Evolutionary conservation across 345 rosid species (phyloP), one percentile per base, ranked within the genome.

Genomic region (Anacardium occidentale): DNA sequence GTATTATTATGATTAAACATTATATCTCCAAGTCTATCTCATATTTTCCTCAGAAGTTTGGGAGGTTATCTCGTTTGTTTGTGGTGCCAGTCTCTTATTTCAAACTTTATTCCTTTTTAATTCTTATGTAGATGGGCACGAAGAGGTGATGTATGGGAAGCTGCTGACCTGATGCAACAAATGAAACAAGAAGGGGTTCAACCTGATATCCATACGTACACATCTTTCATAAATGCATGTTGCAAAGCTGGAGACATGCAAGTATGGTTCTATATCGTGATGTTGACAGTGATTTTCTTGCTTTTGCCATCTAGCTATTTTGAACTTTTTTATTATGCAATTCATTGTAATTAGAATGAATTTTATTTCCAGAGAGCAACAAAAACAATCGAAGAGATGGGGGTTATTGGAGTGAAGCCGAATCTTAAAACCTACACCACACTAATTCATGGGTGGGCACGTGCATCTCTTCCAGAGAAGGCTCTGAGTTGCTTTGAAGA

Each of bases 101-200:
- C 42, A 37, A 37, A 13, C 22, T 14, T 29, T 51, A 15, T 26
- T 67, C 53, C 34, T n/a, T 29, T 56, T 56, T 21, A n/a, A 63
- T 59, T 48, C 25, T 42, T 44, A 0, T 73, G 40, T 71, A 94
- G 99, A 85, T 94, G 98, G 99, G 96, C 99, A 74, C 84, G 99
- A 70, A 80, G 98, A 80, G 99, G 99, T 15, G 98, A 92, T 85
- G 90, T 94, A 26, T 92, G 98, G 98, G 97, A 94, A 81, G 98
- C 98, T 10, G 92, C 92, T 37, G 98, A 94, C 71, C 84, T 94
- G 76, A 88, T 94, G 90, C 97, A 90, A 62, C 97, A 92, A 83
- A 94, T 94, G 98, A 92, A 82, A 55, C 85, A 74, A 60, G 98
- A 85, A 77, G 91, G 95, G 26, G 96, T 94, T 64, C 79, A 88